Conservation (phyloP, 257 asterid species). For the Salvia rosmarinus region DNA sequence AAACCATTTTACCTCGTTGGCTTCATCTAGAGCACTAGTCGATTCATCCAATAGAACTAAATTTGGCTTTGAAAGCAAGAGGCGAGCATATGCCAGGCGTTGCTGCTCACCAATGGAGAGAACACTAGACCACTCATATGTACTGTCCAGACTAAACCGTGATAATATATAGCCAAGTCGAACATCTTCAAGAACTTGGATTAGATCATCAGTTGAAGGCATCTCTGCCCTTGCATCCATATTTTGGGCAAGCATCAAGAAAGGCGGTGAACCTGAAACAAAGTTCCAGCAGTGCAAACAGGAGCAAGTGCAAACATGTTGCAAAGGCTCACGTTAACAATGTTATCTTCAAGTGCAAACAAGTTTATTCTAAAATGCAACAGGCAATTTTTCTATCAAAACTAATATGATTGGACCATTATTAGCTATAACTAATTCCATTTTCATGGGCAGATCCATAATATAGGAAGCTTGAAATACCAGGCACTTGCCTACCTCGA, state of each 20-base stretch:
- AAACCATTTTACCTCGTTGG: slow-evolving; percentile 63
- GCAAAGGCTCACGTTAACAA: too few relatives aligned
- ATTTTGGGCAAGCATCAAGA: slow-evolving; percentile 38
- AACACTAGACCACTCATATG: slow-evolving; percentile 76
- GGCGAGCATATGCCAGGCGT: slow-evolving; percentile 81
- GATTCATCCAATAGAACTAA: slow-evolving; percentile 78
- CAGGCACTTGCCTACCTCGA: not conserved
- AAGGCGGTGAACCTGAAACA: slow-evolving; percentile 59
- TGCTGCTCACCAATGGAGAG: slow-evolving; percentile 94
- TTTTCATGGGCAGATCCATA: slow-evolving; percentile 2
- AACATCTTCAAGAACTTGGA: slow-evolving; percentile 66
- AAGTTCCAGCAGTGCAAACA: slow-evolving; percentile 9
- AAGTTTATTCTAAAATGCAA: not conserved
- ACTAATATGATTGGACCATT: slow-evolving; percentile 6
- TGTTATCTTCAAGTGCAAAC: slow-evolving; percentile 32
- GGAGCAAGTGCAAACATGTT: slow-evolving; percentile 27
- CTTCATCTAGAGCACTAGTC: slow-evolving; percentile 89
- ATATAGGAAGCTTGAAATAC: not conserved
- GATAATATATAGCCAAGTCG: slow-evolving; percentile 50
- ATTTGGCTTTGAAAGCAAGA: slow-evolving; percentile 70
- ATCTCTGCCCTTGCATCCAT: slow-evolving; percentile 39
- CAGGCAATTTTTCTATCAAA: not conserved
- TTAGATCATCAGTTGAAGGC: slow-evolving; percentile 69
- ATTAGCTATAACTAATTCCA: not conserved
- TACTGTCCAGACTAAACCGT: slow-evolving; percentile 65